Base-by-base conservation (phyloP, 2,329 filamentous ascomycete species). In the Paradendryphiella salina region DNA sequence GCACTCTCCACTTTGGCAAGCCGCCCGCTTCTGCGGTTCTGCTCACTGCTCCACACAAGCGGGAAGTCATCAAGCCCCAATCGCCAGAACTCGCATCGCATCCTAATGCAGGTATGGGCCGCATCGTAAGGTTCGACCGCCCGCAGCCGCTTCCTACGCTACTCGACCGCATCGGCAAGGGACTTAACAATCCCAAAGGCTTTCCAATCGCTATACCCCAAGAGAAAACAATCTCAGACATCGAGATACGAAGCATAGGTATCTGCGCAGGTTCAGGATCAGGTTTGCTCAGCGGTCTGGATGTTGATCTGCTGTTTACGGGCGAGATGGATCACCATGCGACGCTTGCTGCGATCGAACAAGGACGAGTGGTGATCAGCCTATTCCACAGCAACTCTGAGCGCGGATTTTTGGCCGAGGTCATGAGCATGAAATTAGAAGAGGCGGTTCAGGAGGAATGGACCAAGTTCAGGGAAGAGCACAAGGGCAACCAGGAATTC, bases 301-400 rank as follows among this genome's bases (percentile, higher is more conserved):
- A 79, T 34, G 90, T 91, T 0, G 90, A 96, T 66, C 73, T 97
- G 32, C 75, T 95, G 3, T 89, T 99, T 62, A 97, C 90, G 0
- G 94, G 94, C 1, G 94, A 99, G 76, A 83, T 97, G 79, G 89
- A 85, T 65, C 94, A 99, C 70, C 94, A 99, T 70, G 90, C 94
- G 57, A 91, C 93, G 3, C 81, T 99, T 50, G 84, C 88, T 32
- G 90, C 91, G 1, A 90, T 89, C 21, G 92, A 96, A 77, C 83
- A 86, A 51, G 92, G 92, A 1, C 86, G 86, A 57, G 87, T 85
- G 46, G 89, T 97, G 0, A 83, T 97, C 43, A 88, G 87, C 33
- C 80, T 96, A 39, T 96, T 96, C 65, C 94, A 99, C 72, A 93
- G 88, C 63, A 97, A 97, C 73, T 94, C 89, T 0, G 94, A 99